A percentile compares a stretch with the other conserved stretches of the same genome.
Evolutionary conservation across 345 rosid species (phyloP).

Genomic region (Conringia planisiliqua): DNA sequence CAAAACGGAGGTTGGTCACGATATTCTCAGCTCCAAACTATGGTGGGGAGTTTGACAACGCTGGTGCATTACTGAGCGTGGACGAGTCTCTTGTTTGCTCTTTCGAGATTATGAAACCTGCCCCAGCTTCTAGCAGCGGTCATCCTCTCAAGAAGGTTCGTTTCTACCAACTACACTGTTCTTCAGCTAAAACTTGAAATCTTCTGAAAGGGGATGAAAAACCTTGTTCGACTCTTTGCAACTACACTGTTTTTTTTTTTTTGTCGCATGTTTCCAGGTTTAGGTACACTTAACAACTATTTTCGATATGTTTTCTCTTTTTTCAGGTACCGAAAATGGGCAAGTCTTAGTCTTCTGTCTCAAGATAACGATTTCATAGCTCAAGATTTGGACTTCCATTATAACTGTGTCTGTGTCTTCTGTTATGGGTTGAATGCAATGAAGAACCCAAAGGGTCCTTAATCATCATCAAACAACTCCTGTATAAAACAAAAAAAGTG

Average conservation of each 20-base stretch:
- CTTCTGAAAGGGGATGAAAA: neutral
- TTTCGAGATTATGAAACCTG: slow-evolving; percentile 86
- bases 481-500: slow-evolving; percentile 13
- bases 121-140: slow-evolving; percentile 42
- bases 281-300: neutral
- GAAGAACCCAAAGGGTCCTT: slow-evolving; percentile 23
- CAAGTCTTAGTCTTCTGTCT: slow-evolving; percentile 10
- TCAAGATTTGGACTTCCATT: slow-evolving; percentile 8
- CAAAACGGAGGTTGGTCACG: slow-evolving; percentile 72
- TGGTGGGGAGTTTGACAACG: slow-evolving; percentile 97
- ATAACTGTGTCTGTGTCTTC: neutral
- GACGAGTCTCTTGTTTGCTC: slow-evolving; percentile 77
- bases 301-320: neutral
- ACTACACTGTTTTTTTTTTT: neutral
- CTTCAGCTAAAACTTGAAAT: neutral
- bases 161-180: neutral
- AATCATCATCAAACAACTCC: slow-evolving; percentile 14
- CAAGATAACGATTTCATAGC: neutral
- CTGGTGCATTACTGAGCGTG: slow-evolving; percentile 80
- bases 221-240: neutral
- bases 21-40: slow-evolving; percentile 97
- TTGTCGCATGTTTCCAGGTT: neutral
- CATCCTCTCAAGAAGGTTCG: slow-evolving; percentile 59
- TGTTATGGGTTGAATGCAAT: slow-evolving; percentile 14
- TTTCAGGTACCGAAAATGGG: slow-evolving; percentile 34